Evolutionary conservation across 345 rosid genomes (phyloP).

Genomic region (Combretum micranthum): DNA sequence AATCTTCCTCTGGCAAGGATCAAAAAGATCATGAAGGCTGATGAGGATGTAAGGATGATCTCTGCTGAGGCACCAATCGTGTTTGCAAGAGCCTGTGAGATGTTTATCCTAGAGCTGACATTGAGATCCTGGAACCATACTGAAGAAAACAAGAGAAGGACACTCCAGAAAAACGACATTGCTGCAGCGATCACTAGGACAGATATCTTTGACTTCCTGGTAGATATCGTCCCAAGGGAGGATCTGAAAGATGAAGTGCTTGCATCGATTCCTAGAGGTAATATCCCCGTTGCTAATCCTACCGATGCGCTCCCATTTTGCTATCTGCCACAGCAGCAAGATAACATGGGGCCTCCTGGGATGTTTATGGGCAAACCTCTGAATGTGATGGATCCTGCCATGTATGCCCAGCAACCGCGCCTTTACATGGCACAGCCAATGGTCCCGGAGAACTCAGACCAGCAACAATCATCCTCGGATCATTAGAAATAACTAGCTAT

Average conservation of each 20-base stretch:
- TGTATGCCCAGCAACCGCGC: slow-evolving; percentile 49
- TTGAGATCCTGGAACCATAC: slow-evolving; percentile 96
- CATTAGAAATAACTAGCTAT: slow-evolving; percentile 14
- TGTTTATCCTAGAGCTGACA: slow-evolving; percentile 91
- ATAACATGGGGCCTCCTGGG: slow-evolving; percentile 59
- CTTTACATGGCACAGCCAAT: slow-evolving; percentile 68
- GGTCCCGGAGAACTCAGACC: slow-evolving; percentile 73
- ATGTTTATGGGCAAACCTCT: slow-evolving; percentile 81
- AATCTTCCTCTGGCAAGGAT: slow-evolving; percentile 93
- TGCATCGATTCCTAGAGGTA: slow-evolving; percentile 52
- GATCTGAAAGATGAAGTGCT: slow-evolving; percentile 82
- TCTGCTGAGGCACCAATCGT: slow-evolving; percentile 97
- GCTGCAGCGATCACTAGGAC: slow-evolving; percentile 95
- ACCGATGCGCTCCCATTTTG: slow-evolving; percentile 67
- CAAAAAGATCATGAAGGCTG: slow-evolving; percentile 99
- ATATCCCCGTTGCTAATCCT: slow-evolving; percentile 47
- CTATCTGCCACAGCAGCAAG: slow-evolving; percentile 62
- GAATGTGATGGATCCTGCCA: slow-evolving; percentile 44
- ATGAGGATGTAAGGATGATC: slow-evolving; percentile 96
- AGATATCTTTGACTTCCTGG: slow-evolving; percentile 87
- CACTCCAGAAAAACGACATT: slow-evolving; percentile 90
- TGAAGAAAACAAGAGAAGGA: slow-evolving; percentile 92
- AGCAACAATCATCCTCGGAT: slow-evolving; percentile 62
- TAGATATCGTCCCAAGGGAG: slow-evolving; percentile 92
- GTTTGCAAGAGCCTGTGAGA: slow-evolving; percentile 95